phyloP scores from a whole-genome alignment of 805 yeast genomes.

The Wickerhamiella domercqiae region DNA sequence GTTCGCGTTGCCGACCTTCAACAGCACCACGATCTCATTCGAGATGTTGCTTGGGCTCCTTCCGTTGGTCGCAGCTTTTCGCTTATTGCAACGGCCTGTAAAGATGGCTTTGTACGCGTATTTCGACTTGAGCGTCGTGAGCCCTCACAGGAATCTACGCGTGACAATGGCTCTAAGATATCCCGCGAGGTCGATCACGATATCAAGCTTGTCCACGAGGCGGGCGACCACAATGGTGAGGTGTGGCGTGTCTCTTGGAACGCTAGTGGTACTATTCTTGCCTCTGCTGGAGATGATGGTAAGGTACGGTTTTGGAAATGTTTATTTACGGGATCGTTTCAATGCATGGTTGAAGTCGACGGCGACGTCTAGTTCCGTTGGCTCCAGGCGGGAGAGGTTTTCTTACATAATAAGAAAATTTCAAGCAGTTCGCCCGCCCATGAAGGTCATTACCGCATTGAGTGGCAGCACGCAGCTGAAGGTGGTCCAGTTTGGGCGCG shows the following conservation, averaged over 20 bases:
- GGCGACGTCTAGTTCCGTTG: conserved; percentile 31
- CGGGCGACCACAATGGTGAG: conserved; percentile 68
- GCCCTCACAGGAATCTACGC: background rate
- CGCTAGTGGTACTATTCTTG: conserved; percentile 76
- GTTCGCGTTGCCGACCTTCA: conserved; percentile 43
- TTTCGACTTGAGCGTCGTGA: conserved; percentile 28
- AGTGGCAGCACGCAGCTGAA: conserved; percentile 38
- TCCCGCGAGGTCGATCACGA: conserved; percentile 14
- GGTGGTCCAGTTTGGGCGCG: conserved; percentile 37
- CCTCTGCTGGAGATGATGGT: conserved; percentile 94
- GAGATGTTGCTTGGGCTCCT: conserved; percentile 94
- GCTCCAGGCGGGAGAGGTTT: no score
- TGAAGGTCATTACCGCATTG: conserved; percentile 38
- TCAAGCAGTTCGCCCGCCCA: no score
- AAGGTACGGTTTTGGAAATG: conserved; percentile 85
- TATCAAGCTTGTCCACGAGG: conserved; percentile 48
- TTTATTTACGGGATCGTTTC: conserved; percentile 69
- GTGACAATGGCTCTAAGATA: background rate
- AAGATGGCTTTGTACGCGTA: conserved; percentile 82
- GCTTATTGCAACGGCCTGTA: conserved; percentile 85
- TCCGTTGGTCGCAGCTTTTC: conserved; percentile 84
- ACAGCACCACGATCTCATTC: conserved; percentile 72
- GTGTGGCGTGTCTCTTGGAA: conserved; percentile 98
- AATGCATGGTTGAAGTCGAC: conserved; percentile 74
- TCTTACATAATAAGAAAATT: no score